Evolutionary conservation across 2,329 filamentous ascomycete species (phyloP), one percentile per base, ranked within the genome.

Genomic region (Sclerotinia sclerotiorum): DNA sequence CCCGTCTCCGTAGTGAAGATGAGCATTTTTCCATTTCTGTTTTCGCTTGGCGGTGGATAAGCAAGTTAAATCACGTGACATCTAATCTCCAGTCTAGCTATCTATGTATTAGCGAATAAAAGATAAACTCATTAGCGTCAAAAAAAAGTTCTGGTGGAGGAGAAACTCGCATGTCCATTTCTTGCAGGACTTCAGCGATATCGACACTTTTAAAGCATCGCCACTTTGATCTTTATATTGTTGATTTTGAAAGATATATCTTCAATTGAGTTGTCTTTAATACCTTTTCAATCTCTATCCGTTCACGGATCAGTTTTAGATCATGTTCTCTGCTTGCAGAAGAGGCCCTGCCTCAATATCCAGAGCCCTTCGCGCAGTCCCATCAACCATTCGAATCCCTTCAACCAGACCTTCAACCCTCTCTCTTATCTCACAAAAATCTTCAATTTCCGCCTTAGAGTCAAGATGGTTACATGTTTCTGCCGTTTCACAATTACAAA

Each of bases 271-370:
- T n/a, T 58, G 52, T 51, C n/a, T 24, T 48, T 48, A 52, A 65
- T 63, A n/a, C n/a, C 17, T 44, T 24, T n/a, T 69, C 68, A 62
- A 65, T 55, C 67, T 67, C 60, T 17, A 65, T 68, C 46, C 64
- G 44, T 69, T 72, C 68, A 65, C 27, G 21, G 62, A 54, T 27
- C 32, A 65, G 35, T 27, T 49, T 32, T 62, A 64, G 19, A 55
- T 57, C 67, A 78, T 78, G 77, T 77, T 77, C 69, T 75, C 72
- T 69, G 69, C 70, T 49, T 77, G 71, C 70, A 77, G 74, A 72
- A 76, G 76, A 75, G 76, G 75, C 62, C 71, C 75, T 24, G 72
- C 76, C 74, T 79, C 74, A 42, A 73, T 78, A 68, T 73, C 72
- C 15, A 73, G 71, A 74, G 69, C 74, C 69, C 44, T 75, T 51